Conservation (phyloP, 371 early-diverging fungal species). For the Dichotomocladium elegans region DNA sequence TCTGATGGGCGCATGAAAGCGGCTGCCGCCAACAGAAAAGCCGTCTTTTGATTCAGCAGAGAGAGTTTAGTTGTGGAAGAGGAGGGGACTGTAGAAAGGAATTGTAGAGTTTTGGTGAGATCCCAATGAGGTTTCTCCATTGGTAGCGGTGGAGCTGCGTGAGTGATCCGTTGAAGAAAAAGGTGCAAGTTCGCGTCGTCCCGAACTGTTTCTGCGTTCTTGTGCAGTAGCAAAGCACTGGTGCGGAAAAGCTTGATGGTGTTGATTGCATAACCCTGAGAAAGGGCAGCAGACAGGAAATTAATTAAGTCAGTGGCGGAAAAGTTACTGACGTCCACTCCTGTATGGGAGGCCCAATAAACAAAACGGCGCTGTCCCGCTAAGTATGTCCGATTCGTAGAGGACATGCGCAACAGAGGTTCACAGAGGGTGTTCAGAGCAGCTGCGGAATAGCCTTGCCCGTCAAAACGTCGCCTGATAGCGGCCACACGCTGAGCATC, state of each 20-base stretch:
- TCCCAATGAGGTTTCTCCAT: background rate
- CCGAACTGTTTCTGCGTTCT: background rate
- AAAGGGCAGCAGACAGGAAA: background rate
- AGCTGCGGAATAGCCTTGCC: background rate
- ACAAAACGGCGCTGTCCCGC: background rate
- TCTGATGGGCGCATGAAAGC: conserved; percentile 6
- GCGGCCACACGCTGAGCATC: background rate
- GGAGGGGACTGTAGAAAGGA: background rate
- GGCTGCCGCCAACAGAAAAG: conserved; percentile 1
- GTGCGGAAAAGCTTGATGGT: background rate
- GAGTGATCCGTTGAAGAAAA: background rate
- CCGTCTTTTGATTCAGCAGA: background rate
- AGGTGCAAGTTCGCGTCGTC: background rate
- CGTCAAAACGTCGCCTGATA: background rate
- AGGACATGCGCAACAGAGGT: background rate
- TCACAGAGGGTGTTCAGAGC: background rate
- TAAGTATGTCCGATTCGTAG: background rate
- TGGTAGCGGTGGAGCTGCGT: conserved; percentile 1
- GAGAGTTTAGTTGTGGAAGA: background rate
- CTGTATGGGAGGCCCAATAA: background rate
- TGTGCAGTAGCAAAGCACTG: background rate
- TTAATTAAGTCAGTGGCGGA: background rate
- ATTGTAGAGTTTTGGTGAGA: background rate
- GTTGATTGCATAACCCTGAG: background rate
- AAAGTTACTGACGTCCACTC: background rate